Percentiles rank a stretch among this genome's conserved stretches.
phyloP scores from a whole-genome alignment of 2,329 filamentous ascomycete genomes.

The Trichoderma atrobrunneum region DNA sequence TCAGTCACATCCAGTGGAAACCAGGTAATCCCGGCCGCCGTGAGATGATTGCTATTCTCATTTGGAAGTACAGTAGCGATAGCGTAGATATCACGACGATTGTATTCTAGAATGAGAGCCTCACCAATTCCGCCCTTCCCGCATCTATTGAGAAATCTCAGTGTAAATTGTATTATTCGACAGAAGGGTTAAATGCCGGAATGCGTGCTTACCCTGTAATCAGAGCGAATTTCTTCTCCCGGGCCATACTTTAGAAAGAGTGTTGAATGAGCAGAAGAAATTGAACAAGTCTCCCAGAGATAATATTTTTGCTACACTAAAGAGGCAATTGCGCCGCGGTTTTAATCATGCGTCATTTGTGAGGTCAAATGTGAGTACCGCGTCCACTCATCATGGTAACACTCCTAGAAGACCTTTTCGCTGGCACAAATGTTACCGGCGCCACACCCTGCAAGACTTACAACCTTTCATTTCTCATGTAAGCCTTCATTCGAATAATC shows the following conservation, averaged over 20 bases:
- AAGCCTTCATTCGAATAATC: background rate
- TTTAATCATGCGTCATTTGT: background rate
- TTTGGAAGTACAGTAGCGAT: conserved; percentile 34
- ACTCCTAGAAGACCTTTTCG: too few species aligned
- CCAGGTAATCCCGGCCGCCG: conserved; percentile 24
- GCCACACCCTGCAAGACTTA: background rate
- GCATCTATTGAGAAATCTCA: background rate
- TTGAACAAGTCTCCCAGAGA: background rate
- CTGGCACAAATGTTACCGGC: too few species aligned
- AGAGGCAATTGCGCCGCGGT: background rate
- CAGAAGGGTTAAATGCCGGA: too few species aligned
- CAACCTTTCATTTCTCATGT: too few species aligned
- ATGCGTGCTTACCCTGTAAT: conserved; percentile 16
- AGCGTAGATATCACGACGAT: conserved; percentile 30
- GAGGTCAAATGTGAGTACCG: background rate
- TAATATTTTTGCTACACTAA: background rate
- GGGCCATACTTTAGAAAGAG: background rate
- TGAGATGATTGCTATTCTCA: conserved; percentile 26
- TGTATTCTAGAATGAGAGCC: conserved; percentile 26
- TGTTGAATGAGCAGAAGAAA: background rate
- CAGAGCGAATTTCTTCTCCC: background rate
- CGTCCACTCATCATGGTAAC: too few species aligned
- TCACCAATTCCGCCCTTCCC: conserved; percentile 29
- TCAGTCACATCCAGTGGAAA: conserved; percentile 35
- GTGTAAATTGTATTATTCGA: background rate